These are phyloP conservation scores for Barbatosphaeria neglecta DNA, from an alignment of 495 filamentous ascomycete species.

Conservation along the genomic window DNA sequence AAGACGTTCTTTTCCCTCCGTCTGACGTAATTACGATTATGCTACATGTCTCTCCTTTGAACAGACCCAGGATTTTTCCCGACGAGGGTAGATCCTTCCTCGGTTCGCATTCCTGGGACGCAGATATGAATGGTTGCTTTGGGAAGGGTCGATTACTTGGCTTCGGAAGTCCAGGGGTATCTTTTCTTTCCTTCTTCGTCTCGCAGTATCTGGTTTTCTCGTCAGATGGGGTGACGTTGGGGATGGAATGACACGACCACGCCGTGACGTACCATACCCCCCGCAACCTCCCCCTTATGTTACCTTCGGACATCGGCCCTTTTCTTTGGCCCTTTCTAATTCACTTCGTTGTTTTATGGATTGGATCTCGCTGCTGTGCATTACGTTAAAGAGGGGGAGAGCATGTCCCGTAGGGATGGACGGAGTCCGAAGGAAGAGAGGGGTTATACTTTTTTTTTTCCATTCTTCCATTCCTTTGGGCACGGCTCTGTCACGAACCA, in stretches of 20 bases:
- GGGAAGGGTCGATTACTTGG: neutral
- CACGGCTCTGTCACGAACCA: neutral
- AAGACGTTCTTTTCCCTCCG: conserved; percentile 1
- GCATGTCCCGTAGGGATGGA: neutral
- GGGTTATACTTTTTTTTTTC: neutral
- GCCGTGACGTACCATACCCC: neutral
- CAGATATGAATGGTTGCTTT: neutral
- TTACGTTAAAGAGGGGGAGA: neutral
- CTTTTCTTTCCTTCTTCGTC: no score
- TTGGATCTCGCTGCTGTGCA: neutral
- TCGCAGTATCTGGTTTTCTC: neutral
- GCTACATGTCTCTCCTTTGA: conserved; percentile 12
- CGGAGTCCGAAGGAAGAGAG: neutral
- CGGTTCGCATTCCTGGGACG: neutral
- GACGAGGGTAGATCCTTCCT: neutral
- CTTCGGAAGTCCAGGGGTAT: neutral
- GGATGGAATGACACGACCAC: neutral
- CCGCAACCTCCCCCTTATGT: neutral
- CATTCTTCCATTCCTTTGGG: neutral
- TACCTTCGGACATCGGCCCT: neutral
- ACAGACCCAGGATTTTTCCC: neutral
- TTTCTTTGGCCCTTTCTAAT: neutral
- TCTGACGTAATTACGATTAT: conserved; percentile 28
- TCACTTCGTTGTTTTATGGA: neutral
- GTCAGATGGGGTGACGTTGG: neutral